Percentiles rank a stretch among this genome's conserved stretches.
Conservation (phyloP, 768 basidiomycete genomes). For the Strobilomyces echinocephalus region DNA sequence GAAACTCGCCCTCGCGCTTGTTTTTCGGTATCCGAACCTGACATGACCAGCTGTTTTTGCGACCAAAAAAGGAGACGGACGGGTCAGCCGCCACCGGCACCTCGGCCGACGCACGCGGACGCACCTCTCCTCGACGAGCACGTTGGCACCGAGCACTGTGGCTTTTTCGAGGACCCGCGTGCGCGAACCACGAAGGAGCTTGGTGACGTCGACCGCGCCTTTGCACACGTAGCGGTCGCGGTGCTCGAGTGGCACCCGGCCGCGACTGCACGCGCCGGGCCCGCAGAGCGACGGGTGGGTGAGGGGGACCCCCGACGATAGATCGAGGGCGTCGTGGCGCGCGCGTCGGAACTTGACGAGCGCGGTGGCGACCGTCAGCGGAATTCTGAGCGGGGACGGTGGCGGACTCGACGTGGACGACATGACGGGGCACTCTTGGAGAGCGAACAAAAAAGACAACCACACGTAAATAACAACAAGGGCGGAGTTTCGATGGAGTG, state of each 20-base stretch:
- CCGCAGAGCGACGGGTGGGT: constrained; percentile 34
- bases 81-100: constrained; percentile 3
- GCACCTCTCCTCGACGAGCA: constrained; percentile 66
- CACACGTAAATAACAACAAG: too few species aligned
- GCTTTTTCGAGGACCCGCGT: too few species aligned
- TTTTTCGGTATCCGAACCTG: constrained; percentile 53
- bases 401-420: constrained; percentile 20
- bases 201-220: too few species aligned
- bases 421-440: too few species aligned
- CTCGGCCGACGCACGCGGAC: constrained; percentile 28
- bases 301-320: constrained; percentile 34
- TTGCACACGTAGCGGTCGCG: constrained; percentile 45
- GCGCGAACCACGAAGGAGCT: too few species aligned
- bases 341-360: constrained; percentile 50
- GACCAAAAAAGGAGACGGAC: not conserved
- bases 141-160: constrained; percentile 57
- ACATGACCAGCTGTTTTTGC: constrained; percentile 69
- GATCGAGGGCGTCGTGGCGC: constrained; percentile 31
- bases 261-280: constrained; percentile 23
- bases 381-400: constrained; percentile 19
- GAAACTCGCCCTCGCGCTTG: constrained; percentile 46
- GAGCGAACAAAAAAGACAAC: not conserved
- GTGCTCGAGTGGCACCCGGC: constrained; percentile 32
- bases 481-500: constrained; percentile 22
- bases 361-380: constrained; percentile 42